Evolutionary conservation across 2,329 filamentous ascomycete genomes (phyloP), one percentile per base, ranked within the genome.

Genomic region (Metarhizium robertsii): DNA sequence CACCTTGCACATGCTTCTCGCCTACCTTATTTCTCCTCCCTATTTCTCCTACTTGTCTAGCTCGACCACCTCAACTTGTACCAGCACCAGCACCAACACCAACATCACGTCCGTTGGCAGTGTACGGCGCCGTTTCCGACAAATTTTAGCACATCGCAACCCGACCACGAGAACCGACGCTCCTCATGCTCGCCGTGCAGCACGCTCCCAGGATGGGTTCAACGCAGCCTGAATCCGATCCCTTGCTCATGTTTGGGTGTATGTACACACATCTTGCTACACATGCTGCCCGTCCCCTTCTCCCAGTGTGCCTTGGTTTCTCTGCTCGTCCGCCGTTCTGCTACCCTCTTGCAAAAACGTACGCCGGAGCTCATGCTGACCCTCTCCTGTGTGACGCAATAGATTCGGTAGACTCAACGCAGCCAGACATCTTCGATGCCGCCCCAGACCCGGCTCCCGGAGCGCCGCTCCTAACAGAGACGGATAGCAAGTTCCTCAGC

Each of bases 171-270:
- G 43, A 25, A 40, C 43, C 65, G 62, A 68, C 73, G 77, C 73
- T 57, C 75, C 71, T 69, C 75, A 83, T 83, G 80, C 78, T 81
- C 65, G 78, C 75, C 64, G 69, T 79, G 71, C 76, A 78, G 67
- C 75, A 65, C 57, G 62, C 70, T 75, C 75, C 74, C 68, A 80
- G 73, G 67, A 84, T 84, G 81, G 79, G 74, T 77, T 79, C 79
- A 71, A 76, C 74, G 71, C 78, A 78, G 71, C 75, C 77, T 67
- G 66, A 69, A 57, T 65, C 78, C 64, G 75, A 81, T 63, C 71
- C 76, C 55, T 75, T 79, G 60, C 72, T 80, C 66, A 80, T 82
- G 42, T 88, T 88, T 77, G 85, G 85, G 65, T 88, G 85, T 88
- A 77, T 63, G 84, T 79, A 53, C 18, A 18, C 47, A 60, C 34